These are phyloP conservation scores for Aureobasidium sp. DNA, from an alignment of 2,329 filamentous ascomycete genomes.

Conservation along the genomic window DNA sequence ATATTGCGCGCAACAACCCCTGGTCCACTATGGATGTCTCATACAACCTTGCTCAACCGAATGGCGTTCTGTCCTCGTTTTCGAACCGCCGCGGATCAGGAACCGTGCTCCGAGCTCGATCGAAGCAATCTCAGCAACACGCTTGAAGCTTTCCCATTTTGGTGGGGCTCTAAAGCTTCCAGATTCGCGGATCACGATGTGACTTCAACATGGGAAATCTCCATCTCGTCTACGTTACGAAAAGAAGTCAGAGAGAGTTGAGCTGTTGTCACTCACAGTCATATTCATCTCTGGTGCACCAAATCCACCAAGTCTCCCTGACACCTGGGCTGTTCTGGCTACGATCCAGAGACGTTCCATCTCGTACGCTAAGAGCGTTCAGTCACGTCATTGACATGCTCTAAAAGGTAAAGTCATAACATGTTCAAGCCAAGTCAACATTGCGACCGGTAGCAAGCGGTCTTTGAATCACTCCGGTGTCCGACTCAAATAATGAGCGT, in stretches of 20 bases:
- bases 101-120: not conserved
- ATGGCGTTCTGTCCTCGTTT: not conserved
- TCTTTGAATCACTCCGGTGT: constrained; percentile 11
- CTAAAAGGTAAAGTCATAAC: constrained; percentile 15
- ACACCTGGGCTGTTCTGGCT: not conserved
- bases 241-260: not conserved
- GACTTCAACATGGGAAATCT: not conserved
- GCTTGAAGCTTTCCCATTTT: not conserved
- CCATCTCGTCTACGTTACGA: not conserved
- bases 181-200: not conserved
- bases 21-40: not conserved
- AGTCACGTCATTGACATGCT: constrained; percentile 16
- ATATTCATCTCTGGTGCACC: not conserved
- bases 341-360: not conserved
- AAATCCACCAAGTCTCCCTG: not conserved
- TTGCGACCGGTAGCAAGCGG: constrained; percentile 5
- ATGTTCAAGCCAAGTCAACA: not conserved
- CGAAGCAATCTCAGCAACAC: not conserved
- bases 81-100: not conserved
- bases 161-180: constrained; percentile 4
- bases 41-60: not conserved
- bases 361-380: constrained; percentile 1
- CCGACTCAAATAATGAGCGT: constrained; percentile 2
- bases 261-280: not conserved
- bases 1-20: not conserved